A percentile compares a stretch with the other conserved stretches of the same genome.
These are phyloP conservation scores for Nidularia sp. DNA, from an alignment of 768 basidiomycete species.

Conservation along the genomic window DNA sequence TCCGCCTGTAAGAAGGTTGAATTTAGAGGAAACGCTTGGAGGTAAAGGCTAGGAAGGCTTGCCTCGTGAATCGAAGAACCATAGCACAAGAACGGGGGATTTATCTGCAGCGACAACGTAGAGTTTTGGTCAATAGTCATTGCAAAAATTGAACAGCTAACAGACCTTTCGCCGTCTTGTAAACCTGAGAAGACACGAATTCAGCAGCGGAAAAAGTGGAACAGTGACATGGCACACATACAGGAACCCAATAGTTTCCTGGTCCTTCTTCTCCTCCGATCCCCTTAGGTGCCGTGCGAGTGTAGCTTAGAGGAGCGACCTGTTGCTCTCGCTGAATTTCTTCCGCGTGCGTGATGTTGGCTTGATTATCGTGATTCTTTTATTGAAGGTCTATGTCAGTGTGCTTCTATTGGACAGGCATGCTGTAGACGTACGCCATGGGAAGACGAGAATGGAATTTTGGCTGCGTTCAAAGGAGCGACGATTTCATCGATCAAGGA, in stretches of 20 bases:
- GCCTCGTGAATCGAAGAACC: slow-evolving; percentile 82
- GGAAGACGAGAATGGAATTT: slow-evolving; percentile 63
- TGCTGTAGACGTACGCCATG: slow-evolving; percentile 48
- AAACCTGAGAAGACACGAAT: slow-evolving; percentile 22
- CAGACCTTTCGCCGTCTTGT: slow-evolving; percentile 27
- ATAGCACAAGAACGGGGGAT: slow-evolving; percentile 53
- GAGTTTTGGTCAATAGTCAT: too few relatives aligned
- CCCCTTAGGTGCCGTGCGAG: slow-evolving; percentile 52
- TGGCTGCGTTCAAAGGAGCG: slow-evolving; percentile 49
- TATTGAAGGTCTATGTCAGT: not conserved
- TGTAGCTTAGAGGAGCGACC: slow-evolving; percentile 59
- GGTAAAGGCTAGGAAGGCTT: not conserved
- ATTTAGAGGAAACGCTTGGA: not conserved
- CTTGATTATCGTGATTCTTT: slow-evolving; percentile 72
- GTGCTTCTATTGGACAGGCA: too few relatives aligned
- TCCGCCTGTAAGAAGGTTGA: slow-evolving; percentile 36
- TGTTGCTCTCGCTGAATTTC: slow-evolving; percentile 62
- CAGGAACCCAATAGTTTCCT: slow-evolving; percentile 78
- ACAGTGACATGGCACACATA: slow-evolving; percentile 19
- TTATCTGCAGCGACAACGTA: slow-evolving; percentile 22
- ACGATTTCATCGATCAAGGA: slow-evolving; percentile 61
- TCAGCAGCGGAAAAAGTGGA: too few relatives aligned
- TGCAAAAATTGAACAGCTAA: not conserved
- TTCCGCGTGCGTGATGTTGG: slow-evolving; percentile 65
- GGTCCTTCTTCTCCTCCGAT: slow-evolving; percentile 63